Evolutionary conservation across 805 yeast genomes (phyloP), one percentile per base, ranked within the genome.

Genomic region (Hanseniaspora vineae): DNA sequence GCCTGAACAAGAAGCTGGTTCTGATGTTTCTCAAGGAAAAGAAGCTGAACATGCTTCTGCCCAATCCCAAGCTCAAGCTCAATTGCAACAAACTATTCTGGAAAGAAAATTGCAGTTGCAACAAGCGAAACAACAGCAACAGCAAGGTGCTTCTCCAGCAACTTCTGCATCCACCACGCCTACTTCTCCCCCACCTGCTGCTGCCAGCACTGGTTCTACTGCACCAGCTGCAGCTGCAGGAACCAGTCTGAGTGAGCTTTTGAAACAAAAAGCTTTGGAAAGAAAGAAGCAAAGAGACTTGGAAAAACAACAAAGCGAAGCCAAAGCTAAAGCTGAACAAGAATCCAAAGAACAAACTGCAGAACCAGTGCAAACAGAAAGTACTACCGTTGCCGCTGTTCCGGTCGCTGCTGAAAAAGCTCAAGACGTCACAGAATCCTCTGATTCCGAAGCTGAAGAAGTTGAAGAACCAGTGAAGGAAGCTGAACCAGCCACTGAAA

Each of bases 11-110:
- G 6, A 23, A 23, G 29, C 29, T 23, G 29, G 29, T 5, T 23
- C 29, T 8, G 29, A 8, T 48, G 64, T 59, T 51, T 62, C 60
- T 43, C 60, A 65, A 8, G 59, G 62, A n/a, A 61, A 61, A 50
- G 54, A 59, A 40, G 65, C 66, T 35, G 62, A 62, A 48, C 58
- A 53, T 46, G 47, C 60, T 31, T 61, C 60, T 51, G 53, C 60
- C 44, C 54, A 51, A 31, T 58, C 57, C 9, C 53, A 59, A 35
- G 55, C 53, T 40, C 54, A 55, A 35, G 39, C 49, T 17, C 47
- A 8, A 32, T 48, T 19, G 39, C 47, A 11, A 44, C 33, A 39
- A 48, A 42, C 35, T 48, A 45, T 13, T 31, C 50, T n/a, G 40
- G 40, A 20, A 31, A 46, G 31, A 33, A 44, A 11, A 42, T 42